A percentile compares a stretch with the other conserved stretches of the same genome.
Conservation (phyloP, 1,139 yeast species). For the Kodamaea arcana region DNA sequence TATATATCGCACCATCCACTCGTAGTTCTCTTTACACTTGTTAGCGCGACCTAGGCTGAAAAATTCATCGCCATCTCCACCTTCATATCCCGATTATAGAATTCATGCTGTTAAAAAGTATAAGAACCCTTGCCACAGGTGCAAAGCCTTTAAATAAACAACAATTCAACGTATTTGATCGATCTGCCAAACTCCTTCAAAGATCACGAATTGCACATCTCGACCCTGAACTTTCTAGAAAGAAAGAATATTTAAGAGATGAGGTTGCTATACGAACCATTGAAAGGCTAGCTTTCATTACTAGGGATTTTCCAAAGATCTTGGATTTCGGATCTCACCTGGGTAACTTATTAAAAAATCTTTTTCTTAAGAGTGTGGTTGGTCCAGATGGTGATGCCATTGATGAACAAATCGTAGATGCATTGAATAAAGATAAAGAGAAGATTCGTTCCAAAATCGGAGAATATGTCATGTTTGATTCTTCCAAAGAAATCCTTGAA, state of each 20-base stretch:
- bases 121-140: slow-evolving; percentile 20
- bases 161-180: slow-evolving; percentile 61
- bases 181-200: slow-evolving; percentile 57
- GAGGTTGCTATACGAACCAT: slow-evolving; percentile 72
- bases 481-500: slow-evolving; percentile 49
- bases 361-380: slow-evolving; percentile 29
- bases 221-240: slow-evolving; percentile 43
- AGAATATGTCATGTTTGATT: slow-evolving; percentile 65
- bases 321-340: slow-evolving; percentile 74
- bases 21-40: too few relatives aligned
- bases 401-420: slow-evolving; percentile 26
- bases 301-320: slow-evolving; percentile 56
- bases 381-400: slow-evolving; percentile 27
- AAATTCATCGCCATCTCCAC: too few relatives aligned
- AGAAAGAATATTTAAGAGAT: slow-evolving; percentile 71
- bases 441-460: slow-evolving; percentile 50
- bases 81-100: too few relatives aligned
- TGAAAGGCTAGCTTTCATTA: slow-evolving; percentile 71
- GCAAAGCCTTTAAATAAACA: slow-evolving; percentile 14
- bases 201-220: slow-evolving; percentile 48
- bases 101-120: too few relatives aligned
- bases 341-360: slow-evolving; percentile 50
- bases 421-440: slow-evolving; percentile 50
- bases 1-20: too few relatives aligned
- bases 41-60: too few relatives aligned